Base-by-base conservation (phyloP, 164 flowering plant species). In the Platanus orientalis region DNA sequence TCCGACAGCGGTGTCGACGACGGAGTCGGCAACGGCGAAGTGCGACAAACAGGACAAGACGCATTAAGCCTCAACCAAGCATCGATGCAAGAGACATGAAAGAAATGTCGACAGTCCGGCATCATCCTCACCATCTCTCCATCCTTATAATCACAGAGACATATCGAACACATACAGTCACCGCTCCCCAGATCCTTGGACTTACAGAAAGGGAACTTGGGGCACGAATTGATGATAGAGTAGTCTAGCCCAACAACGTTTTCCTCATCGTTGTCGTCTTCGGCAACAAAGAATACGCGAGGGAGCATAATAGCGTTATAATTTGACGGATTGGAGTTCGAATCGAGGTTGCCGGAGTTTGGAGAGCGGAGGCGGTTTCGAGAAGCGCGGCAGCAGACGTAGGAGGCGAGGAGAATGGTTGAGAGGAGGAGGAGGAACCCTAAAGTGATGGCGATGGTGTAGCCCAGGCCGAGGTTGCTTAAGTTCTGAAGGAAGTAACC, bases 11-110 rank as follows among this genome's bases (percentile, higher is more conserved):
- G 98, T 51, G 98, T 94, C 10, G 98, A 90, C 17, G 87, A 56
- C 11, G 98, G 98, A 7, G 98, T 93, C 3, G 98, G 98, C 14
- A 94, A 76, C n/a, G 98, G 98, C 11, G 98, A 94, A 71, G 81
- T 94, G 59, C 97, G 80, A 70, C 99, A 94, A 16, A 94, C 90
- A 0, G 99, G 99, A 57, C 97, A 94, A 6, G 96, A 87, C 11
- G 89, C 93, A 42, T 86, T 88, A 34, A 89, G 81, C 72, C n/a
- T n/a, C n/a, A n/a, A n/a, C n/a, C n/a, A n/a, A n/a, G n/a, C n/a
- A n/a, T n/a, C n/a, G n/a, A n/a, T 66, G 62, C 99, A 94, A 21
- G 24, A 63, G 13, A 88, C 60, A 69, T 94, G 99, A 55, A 91
- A 94, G 63, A 34, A 83, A 70, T 94, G 98, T 23, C 75, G 61